Conservation (phyloP, 106 monocot species). For the Dioscorea zingiberensis region DNA sequence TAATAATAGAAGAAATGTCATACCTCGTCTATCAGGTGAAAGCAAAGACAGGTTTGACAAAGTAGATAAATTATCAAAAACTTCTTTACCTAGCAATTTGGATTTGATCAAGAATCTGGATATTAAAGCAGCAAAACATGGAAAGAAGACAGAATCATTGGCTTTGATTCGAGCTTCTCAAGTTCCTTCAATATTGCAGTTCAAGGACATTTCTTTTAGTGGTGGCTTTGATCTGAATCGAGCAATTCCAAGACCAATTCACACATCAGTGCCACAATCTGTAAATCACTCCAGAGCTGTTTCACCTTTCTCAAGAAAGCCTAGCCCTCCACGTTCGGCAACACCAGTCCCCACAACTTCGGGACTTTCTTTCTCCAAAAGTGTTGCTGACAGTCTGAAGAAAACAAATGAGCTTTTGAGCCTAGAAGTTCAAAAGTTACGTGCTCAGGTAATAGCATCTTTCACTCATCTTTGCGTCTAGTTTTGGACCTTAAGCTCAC, state of each 20-base stretch:
- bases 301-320: conserved; percentile 78
- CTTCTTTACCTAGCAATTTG: conserved; percentile 30
- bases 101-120: conserved; percentile 82
- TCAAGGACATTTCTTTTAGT: conserved; percentile 58
- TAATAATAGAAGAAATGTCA: conserved; percentile 29
- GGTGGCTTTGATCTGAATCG: conserved; percentile 31
- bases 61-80: conserved; percentile 32
- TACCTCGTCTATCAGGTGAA: conserved; percentile 50
- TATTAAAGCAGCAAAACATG: conserved; percentile 68
- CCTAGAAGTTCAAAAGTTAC: conserved; percentile 75
- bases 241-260: conserved; percentile 25
- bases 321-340: conserved; percentile 65
- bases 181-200: conserved; percentile 34
- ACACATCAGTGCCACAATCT: conserved; percentile 39
- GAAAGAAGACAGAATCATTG: conserved; percentile 54
- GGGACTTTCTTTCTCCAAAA: conserved; percentile 68
- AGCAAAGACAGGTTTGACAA: conserved; percentile 64
- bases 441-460: conserved; percentile 44
- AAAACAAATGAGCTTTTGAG: conserved; percentile 77
- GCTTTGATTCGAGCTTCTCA: conserved; percentile 28
- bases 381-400: conserved; percentile 55
- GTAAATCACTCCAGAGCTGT: conserved; percentile 53
- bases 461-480: too few species aligned
- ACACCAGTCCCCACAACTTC: conserved; percentile 53
- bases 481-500: too few species aligned